phyloP scores from a whole-genome alignment of 345 rosid species.

The Citrus unshiu region DNA sequence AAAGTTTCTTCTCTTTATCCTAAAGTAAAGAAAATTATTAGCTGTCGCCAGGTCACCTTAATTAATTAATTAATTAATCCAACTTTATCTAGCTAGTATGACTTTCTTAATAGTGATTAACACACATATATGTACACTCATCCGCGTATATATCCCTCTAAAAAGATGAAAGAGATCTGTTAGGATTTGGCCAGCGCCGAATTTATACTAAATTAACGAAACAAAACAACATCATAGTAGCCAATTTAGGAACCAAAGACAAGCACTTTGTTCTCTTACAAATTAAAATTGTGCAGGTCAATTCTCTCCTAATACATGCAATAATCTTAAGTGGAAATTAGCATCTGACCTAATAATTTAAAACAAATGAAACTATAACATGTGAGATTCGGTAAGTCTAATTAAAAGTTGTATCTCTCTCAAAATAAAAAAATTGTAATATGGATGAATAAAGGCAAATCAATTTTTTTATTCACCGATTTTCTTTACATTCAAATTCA shows the following conservation, averaged over 20 bases:
- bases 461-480: no score
- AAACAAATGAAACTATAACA: background rate
- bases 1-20: background rate
- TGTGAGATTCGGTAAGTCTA: background rate
- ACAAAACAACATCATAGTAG: background rate
- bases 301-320: background rate
- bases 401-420: background rate
- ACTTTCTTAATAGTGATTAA: background rate
- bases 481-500: no score
- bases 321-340: conserved; percentile 4
- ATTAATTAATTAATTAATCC: background rate
- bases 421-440: no score
- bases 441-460: no score
- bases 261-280: background rate
- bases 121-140: no score
- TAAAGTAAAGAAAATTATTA: background rate
- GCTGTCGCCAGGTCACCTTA: background rate
- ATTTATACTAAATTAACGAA: background rate
- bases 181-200: conserved; percentile 2
- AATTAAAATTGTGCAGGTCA: background rate
- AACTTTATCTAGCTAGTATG: background rate
- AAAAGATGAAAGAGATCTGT: background rate
- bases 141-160: background rate
- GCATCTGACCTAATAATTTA: background rate
- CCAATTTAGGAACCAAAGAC: background rate